A percentile compares a stretch with the other conserved stretches of the same genome.
Conservation (phyloP, 192 early-diverging fungal species). For the Backusella macrospora region DNA sequence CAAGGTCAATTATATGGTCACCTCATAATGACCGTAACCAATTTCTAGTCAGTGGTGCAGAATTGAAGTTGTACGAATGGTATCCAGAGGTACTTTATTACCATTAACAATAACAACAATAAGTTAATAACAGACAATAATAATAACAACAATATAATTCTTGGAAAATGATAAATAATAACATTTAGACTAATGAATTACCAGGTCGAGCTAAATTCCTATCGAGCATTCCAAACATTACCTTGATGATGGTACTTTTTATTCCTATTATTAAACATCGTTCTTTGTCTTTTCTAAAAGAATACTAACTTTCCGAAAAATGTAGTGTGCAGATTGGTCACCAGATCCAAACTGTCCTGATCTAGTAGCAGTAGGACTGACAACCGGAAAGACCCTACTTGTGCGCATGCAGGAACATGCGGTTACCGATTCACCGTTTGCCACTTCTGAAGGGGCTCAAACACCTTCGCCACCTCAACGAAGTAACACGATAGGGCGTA, state of each 20-base stretch:
- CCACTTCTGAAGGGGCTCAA: slow-evolving; percentile 3
- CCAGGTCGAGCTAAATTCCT: slow-evolving; percentile 24
- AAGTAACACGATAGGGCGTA: slow-evolving; percentile 13
- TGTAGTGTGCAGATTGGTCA: slow-evolving; percentile 69
- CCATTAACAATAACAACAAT: neutral
- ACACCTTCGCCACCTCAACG: slow-evolving; percentile 14
- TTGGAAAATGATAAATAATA: neutral
- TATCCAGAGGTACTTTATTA: slow-evolving; percentile 17
- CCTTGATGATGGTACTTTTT: slow-evolving; percentile 38
- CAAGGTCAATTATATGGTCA: slow-evolving; percentile 54
- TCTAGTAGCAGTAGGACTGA: slow-evolving; percentile 61
- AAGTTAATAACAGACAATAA: slow-evolving; percentile 6
- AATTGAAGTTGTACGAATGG: slow-evolving; percentile 63
- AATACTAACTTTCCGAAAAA: neutral
- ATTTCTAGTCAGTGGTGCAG: slow-evolving; percentile 59
- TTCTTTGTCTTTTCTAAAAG: neutral
- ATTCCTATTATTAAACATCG: neutral
- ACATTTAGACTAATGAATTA: slow-evolving; percentile 19
- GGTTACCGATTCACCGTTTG: slow-evolving; percentile 24
- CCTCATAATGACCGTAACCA: slow-evolving; percentile 52
- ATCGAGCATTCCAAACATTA: slow-evolving; percentile 33
- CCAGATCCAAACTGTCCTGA: slow-evolving; percentile 59
- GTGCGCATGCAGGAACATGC: slow-evolving; percentile 49
- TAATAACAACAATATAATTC: neutral
- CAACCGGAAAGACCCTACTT: slow-evolving; percentile 59